Conservation (phyloP, 225 moss, liverwort and hornwort genomes). For the Anthoceros angustus region DNA sequence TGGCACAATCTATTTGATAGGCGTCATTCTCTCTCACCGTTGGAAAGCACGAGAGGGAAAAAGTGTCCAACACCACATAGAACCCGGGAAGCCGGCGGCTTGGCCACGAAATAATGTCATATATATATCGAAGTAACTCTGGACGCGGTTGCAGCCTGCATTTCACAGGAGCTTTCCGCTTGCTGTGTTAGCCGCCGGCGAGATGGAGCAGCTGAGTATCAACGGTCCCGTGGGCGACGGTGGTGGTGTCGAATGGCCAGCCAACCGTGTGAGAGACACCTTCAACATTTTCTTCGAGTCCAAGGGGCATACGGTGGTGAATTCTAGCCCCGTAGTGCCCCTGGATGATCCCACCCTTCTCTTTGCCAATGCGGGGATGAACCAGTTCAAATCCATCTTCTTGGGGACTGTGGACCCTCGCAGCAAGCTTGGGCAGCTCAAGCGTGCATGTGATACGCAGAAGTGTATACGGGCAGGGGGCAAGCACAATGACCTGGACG, state of each 20-base stretch:
- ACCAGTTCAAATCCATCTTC: constrained; percentile 51
- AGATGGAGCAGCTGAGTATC: neutral
- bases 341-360: constrained; percentile 45
- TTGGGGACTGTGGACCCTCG: constrained; percentile 39
- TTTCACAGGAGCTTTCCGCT: too few relatives aligned
- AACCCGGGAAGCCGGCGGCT: too few relatives aligned
- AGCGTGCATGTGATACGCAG: constrained; percentile 44
- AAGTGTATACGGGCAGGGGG: constrained; percentile 53
- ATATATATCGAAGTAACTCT: too few relatives aligned
- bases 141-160: too few relatives aligned
- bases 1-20: too few relatives aligned
- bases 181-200: too few relatives aligned
- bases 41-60: too few relatives aligned
- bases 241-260: constrained; percentile 19
- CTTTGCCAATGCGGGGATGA: constrained; percentile 52
- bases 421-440: constrained; percentile 34
- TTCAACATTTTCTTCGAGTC: constrained; percentile 27
- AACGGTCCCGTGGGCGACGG: neutral
- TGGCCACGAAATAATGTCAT: too few relatives aligned
- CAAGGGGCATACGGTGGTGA: constrained; percentile 29
- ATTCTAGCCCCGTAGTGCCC: constrained; percentile 42
- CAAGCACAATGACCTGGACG: constrained; percentile 52
- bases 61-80: too few relatives aligned
- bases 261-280: constrained; percentile 26
- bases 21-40: too few relatives aligned